Percentiles rank a stretch among this genome's conserved stretches.
These are phyloP conservation scores for Saksenaea oblongispora DNA, from an alignment of 371 early-diverging fungal genomes.

Conservation along the genomic window DNA sequence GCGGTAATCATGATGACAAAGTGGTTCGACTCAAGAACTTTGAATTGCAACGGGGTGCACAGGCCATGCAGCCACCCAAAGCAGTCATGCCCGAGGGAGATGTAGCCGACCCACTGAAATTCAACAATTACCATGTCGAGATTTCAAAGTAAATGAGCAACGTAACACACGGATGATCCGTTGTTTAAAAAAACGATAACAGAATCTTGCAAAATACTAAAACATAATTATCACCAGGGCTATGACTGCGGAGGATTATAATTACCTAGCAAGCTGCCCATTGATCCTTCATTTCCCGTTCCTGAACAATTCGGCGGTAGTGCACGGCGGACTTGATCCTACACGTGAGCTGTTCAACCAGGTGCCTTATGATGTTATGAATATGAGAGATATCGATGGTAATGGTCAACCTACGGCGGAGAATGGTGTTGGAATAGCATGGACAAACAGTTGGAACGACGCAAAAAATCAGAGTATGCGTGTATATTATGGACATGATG, in stretches of 20 bases:
- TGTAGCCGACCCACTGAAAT: conserved; percentile 43
- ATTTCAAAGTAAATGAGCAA: conserved; percentile 40
- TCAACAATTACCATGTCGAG: conserved; percentile 37
- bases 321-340: conserved; percentile 73
- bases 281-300: conserved; percentile 58
- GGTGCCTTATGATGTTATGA: conserved; percentile 59
- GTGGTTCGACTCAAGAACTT: conserved; percentile 64
- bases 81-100: conserved; percentile 36
- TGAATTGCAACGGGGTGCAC: conserved; percentile 22
- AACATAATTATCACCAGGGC: conserved; percentile 21
- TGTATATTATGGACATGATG: conserved; percentile 73
- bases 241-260: conserved; percentile 52
- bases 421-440: not conserved
- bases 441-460: not conserved
- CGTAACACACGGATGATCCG: not conserved
- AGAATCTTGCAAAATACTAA: not conserved
- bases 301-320: conserved; percentile 56
- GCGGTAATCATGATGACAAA: conserved; percentile 81
- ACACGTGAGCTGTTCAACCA: conserved; percentile 22
- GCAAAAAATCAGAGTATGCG: conserved; percentile 21
- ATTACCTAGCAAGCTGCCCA: conserved; percentile 63
- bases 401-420: conserved; percentile 29
- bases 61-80: conserved; percentile 23
- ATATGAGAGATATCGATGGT: conserved; percentile 55
- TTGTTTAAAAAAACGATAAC: not conserved